Evolutionary conservation across 148 eudicot genomes (phyloP).

Genomic region (Rhododendron molle): DNA sequence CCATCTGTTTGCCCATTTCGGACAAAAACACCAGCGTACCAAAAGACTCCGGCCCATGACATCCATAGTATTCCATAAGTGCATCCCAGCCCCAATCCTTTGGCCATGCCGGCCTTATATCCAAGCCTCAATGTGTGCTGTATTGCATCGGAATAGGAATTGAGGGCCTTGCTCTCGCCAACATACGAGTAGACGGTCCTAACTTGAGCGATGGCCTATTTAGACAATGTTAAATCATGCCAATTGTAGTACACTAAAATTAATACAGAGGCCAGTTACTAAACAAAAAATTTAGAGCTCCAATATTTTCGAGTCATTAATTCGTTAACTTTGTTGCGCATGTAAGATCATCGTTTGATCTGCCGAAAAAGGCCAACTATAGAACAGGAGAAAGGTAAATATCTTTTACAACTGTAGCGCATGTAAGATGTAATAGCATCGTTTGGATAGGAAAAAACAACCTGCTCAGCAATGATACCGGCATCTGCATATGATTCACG

Average conservation of each 20-base stretch:
- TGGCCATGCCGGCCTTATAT: constrained; percentile 86
- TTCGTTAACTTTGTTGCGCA: no score
- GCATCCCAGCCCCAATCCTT: constrained; percentile 46
- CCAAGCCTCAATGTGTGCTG: constrained; percentile 87
- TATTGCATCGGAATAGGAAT: constrained; percentile 89
- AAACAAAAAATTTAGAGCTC: no score
- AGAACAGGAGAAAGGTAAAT: no score
- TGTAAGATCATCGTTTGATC: no score
- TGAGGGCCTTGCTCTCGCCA: constrained; percentile 84
- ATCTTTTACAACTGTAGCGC: no score
- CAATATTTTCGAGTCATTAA: no score
- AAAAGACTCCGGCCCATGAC: constrained; percentile 99
- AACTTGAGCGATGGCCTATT: constrained; percentile 94
- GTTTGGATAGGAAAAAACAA: constrained; percentile 12
- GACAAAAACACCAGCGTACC: constrained; percentile 97
- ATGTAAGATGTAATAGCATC: no score
- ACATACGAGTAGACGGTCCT: constrained; percentile 93
- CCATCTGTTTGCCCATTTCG: constrained; percentile 96
- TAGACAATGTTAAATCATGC: background rate
- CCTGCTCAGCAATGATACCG: constrained; percentile 94
- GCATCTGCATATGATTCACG: constrained; percentile 97
- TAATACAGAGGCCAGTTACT: no score
- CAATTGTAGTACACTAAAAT: no score
- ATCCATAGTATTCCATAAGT: constrained; percentile 98
- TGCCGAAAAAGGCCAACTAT: no score